Evolutionary conservation across 345 rosid species (phyloP), one percentile per base, ranked within the genome.

Genomic region (Adansonia digitata): DNA sequence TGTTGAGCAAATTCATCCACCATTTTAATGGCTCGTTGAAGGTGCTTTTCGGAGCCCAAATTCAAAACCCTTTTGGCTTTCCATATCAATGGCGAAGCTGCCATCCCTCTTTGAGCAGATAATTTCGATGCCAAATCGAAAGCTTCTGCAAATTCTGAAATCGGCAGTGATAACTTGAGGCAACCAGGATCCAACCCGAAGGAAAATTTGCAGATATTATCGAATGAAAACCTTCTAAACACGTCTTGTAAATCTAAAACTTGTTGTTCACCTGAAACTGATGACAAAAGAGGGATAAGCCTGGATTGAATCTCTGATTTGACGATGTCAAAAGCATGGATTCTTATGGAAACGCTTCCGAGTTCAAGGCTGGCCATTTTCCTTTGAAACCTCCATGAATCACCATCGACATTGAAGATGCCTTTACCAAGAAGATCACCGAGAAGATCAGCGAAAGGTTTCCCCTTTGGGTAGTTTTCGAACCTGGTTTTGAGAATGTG

Each of bases 401-500:
- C 84, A 15, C 93, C 96, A 29, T 91, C 96, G 12, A 82, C 88
- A 43, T 83, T 86, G 81, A 91, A 91, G 34, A 91, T 91, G n/a
- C 96, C 96, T 3, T 70, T 37, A 4, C 93, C 93, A 15, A 91
- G 84, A 18, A 91, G 82, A 75, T 91, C 96, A 7, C 90, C 90
- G 9, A 91, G 80, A 60, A 89, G 77, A 6, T 77, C 67, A 1
- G 89, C 82, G 81, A 89, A 87, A 0, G 80, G 86, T 56, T 89
- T 85, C 8, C 96, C 96, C 77, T 89, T 91, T 1, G 93, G 96
- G 81, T 87, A 91, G 78, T 91, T 91, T 14, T 78, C 72, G 77
- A 91, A 91, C 39, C 67, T 84, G 12, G 88, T 82, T 57, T 80
- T 83, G 79, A 91, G 89, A 49, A 91, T 83, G 86, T 91, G 79